Base-by-base conservation (phyloP, 1,139 yeast genomes). In the Yueomyces sp. region DNA sequence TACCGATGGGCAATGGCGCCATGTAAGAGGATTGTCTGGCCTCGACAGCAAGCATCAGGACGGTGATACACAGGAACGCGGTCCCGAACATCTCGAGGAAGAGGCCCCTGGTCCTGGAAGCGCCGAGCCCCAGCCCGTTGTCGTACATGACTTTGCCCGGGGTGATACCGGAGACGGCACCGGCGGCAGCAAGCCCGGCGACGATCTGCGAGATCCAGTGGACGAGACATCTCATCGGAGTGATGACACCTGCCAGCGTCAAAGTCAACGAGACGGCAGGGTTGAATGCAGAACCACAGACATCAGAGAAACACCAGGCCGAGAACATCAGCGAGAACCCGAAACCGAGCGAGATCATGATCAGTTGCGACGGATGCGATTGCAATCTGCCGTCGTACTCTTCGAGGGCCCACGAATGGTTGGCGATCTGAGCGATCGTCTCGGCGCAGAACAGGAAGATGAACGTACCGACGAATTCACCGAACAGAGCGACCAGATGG, bases 161-260 rank as follows among this genome's bases (percentile, higher is more conserved):
- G 35, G 93, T 81, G 81, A 85, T 75, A 41, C 87, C 95, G 51
- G 75, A 68, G 41, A 89, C 95, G 39, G 87, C 91, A 62, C 86
- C 95, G 46, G 94, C 94, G 47, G 95, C 95, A 54, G 87, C 86
- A 79, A 86, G 81, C 64, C 95, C 95, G 42, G 81, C 95, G 60
- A 84, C 64, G 56, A 85, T 63, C 67, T 86, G 95, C 39, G 89
- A 57, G 44, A 78, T 42, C 64, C 75, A 65, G 78, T 81, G 76
- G 44, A 82, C 61, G 36, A 68, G 63, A 52, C 84, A 91, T 62
- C 94, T 76, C 36, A 80, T 47, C 44, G 91, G 87, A 38, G 85
- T 74, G 48, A 82, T 72, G 43, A 87, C 93, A 49, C 82, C 74
- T 29, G 83, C 81, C 41, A 81, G 66, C 26, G 78, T 72, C 58